Base-by-base conservation (phyloP, 306 rosid species). In the Pterocarpus santalinus region DNA sequence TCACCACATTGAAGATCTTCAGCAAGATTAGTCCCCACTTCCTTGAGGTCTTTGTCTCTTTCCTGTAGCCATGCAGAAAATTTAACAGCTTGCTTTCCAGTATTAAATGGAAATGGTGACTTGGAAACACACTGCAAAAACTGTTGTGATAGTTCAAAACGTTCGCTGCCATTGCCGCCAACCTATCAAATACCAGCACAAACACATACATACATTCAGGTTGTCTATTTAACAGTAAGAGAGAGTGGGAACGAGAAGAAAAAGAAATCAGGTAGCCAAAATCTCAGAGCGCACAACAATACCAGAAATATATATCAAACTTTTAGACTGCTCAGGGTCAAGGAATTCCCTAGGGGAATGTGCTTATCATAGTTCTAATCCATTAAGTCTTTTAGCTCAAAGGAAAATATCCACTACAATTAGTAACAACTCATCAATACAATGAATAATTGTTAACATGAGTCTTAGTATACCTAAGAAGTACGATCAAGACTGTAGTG, bases 1-100 rank as follows among this genome's bases (percentile, higher is more conserved):
- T 93, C 98, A 65, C 98, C 97, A 53, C 98, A 95, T 62, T 93
- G 97, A 73, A 95, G 86, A 83, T 93, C 93, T 73, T 86, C 86
- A 43, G 86, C 28, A 82, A 95, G 94, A 87, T 85, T 63, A 53
- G 86, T 62, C 35, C 92, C 97, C 57, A 85, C 78, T 72, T 80
- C 91, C 77, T 72, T 82, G 17, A 93, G 94, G 77, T 87, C 96
- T 79, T 65, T 89, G 14, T 84, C 88, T 84, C 78, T 89, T 83
- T 91, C 96, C 49, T 53, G 81, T 46, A 95, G 92, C 94, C 92
- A 91, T 2, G 58, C 77, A 70, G 92, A 85, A 69, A 93, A 89
- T 77, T 86, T 89, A 58, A 87, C 81, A 73, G 96, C 97, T 79
- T 85, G 89, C 62, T 84, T 89, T 84, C 94, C 97, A 64, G 96